phyloP scores from a whole-genome alignment of 1,139 yeast species.

The Hyphopichia burtonii region DNA sequence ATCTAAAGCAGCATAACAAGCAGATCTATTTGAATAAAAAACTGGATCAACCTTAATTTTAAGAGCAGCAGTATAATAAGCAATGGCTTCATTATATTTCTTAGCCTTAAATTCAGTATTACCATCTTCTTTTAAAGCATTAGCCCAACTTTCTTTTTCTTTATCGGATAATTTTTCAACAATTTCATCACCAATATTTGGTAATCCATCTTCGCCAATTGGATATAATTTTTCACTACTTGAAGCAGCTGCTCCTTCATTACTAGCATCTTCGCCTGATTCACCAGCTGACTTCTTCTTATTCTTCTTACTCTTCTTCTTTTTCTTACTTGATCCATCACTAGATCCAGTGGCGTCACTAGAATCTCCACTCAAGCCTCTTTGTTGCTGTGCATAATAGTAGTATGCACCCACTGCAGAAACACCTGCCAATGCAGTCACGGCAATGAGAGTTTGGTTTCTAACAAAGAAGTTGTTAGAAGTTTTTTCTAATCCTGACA shows the following conservation, averaged over 20 bases:
- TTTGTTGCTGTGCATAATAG: constrained; percentile 41
- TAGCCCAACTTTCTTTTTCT: constrained; percentile 68
- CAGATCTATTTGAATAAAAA: constrained; percentile 91
- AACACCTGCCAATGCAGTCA: constrained; percentile 62
- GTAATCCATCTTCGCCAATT: constrained; percentile 52
- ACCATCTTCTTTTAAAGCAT: constrained; percentile 85
- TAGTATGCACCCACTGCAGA: constrained; percentile 63
- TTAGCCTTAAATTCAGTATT: constrained; percentile 73
- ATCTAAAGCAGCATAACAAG: constrained; percentile 83
- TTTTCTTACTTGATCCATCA: constrained; percentile 21
- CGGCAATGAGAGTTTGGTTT: constrained; percentile 57
- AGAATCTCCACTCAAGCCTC: constrained; percentile 5
- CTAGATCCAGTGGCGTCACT: constrained; percentile 10
- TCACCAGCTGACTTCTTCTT: constrained; percentile 17
- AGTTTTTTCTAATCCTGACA: constrained; percentile 13
- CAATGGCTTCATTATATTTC: constrained; percentile 70
- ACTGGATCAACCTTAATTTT: constrained; percentile 77
- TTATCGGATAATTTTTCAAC: constrained; percentile 47
- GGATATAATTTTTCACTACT: constrained; percentile 37
- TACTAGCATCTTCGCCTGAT: constrained; percentile 9
- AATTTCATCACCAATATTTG: constrained; percentile 49
- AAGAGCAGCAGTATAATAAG: constrained; percentile 76
- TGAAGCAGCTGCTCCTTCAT: constrained; percentile 8
- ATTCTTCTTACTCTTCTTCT: constrained; percentile 39
- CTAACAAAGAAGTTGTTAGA: constrained; percentile 44